Percentiles rank a stretch among this genome's conserved stretches.
Conservation (phyloP, 2,329 filamentous ascomycete genomes). For the Alternaria novae-zelandiae region DNA sequence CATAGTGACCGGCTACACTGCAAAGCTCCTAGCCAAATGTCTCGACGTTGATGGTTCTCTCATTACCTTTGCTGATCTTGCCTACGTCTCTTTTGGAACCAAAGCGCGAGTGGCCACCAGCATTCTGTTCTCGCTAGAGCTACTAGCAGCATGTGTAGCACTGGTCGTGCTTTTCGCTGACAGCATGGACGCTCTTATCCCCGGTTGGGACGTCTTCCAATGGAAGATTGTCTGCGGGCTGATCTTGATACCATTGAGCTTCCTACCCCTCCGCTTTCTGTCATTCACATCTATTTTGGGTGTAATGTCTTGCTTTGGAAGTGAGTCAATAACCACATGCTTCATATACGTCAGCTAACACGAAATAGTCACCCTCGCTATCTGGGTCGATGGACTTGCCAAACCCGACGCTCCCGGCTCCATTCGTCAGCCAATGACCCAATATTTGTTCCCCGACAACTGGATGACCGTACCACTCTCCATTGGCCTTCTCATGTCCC, state of each 20-base stretch:
- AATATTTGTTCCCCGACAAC: conserved; percentile 82
- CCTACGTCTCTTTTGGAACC: conserved; percentile 86
- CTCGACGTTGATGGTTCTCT: conserved; percentile 84
- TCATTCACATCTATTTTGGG: conserved; percentile 92
- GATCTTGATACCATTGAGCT: conserved; percentile 80
- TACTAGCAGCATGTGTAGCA: conserved; percentile 87
- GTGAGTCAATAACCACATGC: conserved; percentile 62
- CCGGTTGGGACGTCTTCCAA: conserved; percentile 68
- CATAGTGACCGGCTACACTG: conserved; percentile 81
- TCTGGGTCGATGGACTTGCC: conserved; percentile 84
- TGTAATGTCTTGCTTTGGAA: conserved; percentile 88
- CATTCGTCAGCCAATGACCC: conserved; percentile 77
- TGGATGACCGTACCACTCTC: conserved; percentile 88
- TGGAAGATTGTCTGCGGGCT: conserved; percentile 89
- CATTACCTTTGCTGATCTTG: conserved; percentile 93
- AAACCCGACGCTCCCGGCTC: conserved; percentile 83
- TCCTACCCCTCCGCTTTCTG: conserved; percentile 80
- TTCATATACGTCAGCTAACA: conserved; percentile 31
- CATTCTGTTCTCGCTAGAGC: conserved; percentile 84
- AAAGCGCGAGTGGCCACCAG: conserved; percentile 82
- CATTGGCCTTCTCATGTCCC: conserved; percentile 87
- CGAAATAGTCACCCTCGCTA: conserved; percentile 74
- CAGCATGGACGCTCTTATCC: conserved; percentile 79
- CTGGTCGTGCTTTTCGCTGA: conserved; percentile 95
- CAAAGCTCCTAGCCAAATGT: conserved; percentile 82